Evolutionary conservation across 2,329 filamentous ascomycete species (phyloP), one percentile per base, ranked within the genome.

Genomic region (Neophaeococcomyces aloes): DNA sequence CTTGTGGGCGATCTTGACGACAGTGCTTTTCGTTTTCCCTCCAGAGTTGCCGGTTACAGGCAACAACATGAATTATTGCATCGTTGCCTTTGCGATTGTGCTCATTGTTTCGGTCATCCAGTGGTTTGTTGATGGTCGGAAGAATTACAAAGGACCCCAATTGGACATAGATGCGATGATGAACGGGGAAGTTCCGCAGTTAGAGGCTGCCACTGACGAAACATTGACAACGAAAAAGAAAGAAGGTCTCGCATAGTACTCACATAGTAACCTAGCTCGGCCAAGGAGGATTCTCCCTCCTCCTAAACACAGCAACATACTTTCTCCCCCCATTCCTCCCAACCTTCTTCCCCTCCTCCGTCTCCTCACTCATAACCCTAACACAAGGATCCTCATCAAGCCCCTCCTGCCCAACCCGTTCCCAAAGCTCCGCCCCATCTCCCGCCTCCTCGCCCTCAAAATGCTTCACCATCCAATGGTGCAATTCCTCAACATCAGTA

Each of bases 261-360:
- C 8, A 17, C 13, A 23, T 21, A 29, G n/a, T 21, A 18, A 7
- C 3, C 36, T 19, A 43, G 6, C 42, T 35, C 49, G 59, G 54
- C 86, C 86, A 94, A 14, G 76, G 72, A 6, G 86, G 87, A 67
- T 94, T 82, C 58, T 83, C 79, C 49, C 81, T 65, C 50, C 91
- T 78, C 58, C 83, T 75, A 62, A 91, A 98, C 38, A 94, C 76
- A 31, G 87, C 89, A 37, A 96, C 82, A 65, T 83, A 94, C 66
- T 96, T 98, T 59, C 79, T 76, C 0, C 91, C 91, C 32, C 84
- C 78, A 65, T 96, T 94, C 59, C 91, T 77, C 55, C 80, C 78
- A 11, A 98, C 91, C 68, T 98, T 98, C 70, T 94, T 95, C 27
- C 88, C 86, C 68, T 98, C 93, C 63, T 98, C 91, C 3, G 93